Conservation (phyloP, 441 rosid genomes). For the Caryocar brasiliense region DNA sequence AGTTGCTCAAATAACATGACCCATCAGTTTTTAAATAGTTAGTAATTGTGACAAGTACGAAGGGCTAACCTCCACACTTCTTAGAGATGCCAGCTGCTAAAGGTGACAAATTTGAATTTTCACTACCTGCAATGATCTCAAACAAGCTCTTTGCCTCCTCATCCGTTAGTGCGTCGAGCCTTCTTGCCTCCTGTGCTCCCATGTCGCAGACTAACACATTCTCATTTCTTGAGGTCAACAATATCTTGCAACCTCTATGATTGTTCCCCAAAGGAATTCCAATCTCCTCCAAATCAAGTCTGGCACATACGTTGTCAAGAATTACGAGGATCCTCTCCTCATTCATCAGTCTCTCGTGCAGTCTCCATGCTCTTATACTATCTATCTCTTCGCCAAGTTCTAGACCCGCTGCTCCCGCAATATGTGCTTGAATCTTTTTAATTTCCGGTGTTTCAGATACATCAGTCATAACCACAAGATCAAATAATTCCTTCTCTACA, state of each 20-base stretch:
- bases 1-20: no score
- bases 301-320: constrained; percentile 31
- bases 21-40: no score
- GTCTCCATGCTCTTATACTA: constrained; percentile 10
- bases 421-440: neutral
- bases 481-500: neutral
- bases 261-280: constrained; percentile 10
- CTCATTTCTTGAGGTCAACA: constrained; percentile 12
- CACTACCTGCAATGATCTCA: neutral
- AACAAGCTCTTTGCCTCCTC: constrained; percentile 14
- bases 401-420: constrained; percentile 13
- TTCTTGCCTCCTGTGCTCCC: neutral
- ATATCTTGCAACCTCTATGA: constrained; percentile 6
- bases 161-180: neutral
- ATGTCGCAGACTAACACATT: neutral
- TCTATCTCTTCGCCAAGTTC: constrained; percentile 1
- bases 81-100: neutral
- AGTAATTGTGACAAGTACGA: no score
- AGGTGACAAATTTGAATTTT: neutral
- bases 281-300: constrained; percentile 13
- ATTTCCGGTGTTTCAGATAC: constrained; percentile 1
- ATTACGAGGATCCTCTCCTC: constrained; percentile 20
- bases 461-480: neutral
- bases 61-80: no score
- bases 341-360: constrained; percentile 9